Evolutionary conservation across 768 basidiomycete genomes (phyloP), one percentile per base, ranked within the genome.

Genomic region (Naganishia vishniacii): DNA sequence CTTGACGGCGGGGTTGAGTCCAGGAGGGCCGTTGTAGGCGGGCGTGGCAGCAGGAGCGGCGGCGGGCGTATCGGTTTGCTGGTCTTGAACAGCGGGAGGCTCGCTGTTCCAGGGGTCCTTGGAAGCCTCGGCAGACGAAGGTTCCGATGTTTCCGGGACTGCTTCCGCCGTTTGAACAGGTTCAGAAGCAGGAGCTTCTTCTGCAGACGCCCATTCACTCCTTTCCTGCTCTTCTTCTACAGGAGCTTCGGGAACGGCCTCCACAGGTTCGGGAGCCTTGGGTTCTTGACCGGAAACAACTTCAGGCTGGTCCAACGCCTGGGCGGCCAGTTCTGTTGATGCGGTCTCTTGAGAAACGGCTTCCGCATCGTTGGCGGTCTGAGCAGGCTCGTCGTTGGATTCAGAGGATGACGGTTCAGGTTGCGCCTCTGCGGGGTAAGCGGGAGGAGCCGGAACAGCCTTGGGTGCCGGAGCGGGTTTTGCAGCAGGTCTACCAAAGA

Each of bases 11-110:
- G 71, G 69, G 70, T 73, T 75, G 71, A 78, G 74, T 15, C 77
- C 77, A 29, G 77, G 77, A 51, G 77, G 77, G 29, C 74, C 76
- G 34, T 72, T 72, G 62, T 75, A 75, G n/a, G 74, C 72, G 8
- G 56, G 45, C 4, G 16, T 26, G 4, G 45, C 25, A 20, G 74
- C 32, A 29, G 58, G 20, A 40, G 63, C 32, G 26, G 59, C 16
- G 18, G 44, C 44, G 41, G 42, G 26, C 34, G 66, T 25, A 16
- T 46, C 48, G 45, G 44, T 51, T 45, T 62, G 51, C 25, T 58
- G 60, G 26, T 59, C 41, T 9, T 47, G 60, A 29, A 15, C 34
- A 37, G 34, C 7, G 15, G 34, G 61, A 11, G 41, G 25, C 34
- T 58, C 56, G 58, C 49, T 64, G 23, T n/a, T 34, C 58, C 58